These are phyloP conservation scores for Tetraselmis chui DNA, from an alignment of 139 green algal species.

Conservation along the genomic window DNA sequence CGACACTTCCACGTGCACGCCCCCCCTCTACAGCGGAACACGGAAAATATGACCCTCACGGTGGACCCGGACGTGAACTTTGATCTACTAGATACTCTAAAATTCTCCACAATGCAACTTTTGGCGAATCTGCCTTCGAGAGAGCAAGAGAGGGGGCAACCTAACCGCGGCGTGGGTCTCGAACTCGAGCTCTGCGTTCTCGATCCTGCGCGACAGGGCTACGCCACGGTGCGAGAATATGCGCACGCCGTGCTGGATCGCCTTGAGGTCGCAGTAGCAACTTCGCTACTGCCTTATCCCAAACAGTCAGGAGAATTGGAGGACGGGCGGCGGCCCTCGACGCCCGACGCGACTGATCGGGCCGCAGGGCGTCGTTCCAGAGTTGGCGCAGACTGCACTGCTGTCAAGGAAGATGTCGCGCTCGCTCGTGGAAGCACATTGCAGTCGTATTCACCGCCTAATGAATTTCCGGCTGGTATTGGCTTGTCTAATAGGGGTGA, in stretches of 20 bases:
- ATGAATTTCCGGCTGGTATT: too few relatives aligned
- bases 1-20: background rate
- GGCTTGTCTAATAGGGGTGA: too few relatives aligned
- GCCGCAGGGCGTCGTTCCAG: background rate
- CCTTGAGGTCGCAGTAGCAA: background rate
- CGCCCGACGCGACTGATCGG: background rate
- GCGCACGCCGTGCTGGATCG: background rate
- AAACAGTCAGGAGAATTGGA: background rate
- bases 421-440: too few relatives aligned
- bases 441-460: too few relatives aligned
- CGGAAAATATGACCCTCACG: background rate
- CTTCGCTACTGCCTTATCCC: too few relatives aligned
- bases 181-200: background rate
- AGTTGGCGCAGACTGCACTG: too few relatives aligned
- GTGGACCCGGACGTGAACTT: background rate
- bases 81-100: background rate
- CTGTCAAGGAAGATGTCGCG: too few relatives aligned
- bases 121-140: background rate
- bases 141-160: too few relatives aligned
- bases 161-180: background rate
- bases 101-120: background rate
- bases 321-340: background rate
- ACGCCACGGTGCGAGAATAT: background rate
- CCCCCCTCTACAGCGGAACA: background rate
- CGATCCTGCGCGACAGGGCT: background rate